These are phyloP conservation scores for Penicillium sp. DNA, from an alignment of 2,329 filamentous ascomycete genomes.

Conservation along the genomic window DNA sequence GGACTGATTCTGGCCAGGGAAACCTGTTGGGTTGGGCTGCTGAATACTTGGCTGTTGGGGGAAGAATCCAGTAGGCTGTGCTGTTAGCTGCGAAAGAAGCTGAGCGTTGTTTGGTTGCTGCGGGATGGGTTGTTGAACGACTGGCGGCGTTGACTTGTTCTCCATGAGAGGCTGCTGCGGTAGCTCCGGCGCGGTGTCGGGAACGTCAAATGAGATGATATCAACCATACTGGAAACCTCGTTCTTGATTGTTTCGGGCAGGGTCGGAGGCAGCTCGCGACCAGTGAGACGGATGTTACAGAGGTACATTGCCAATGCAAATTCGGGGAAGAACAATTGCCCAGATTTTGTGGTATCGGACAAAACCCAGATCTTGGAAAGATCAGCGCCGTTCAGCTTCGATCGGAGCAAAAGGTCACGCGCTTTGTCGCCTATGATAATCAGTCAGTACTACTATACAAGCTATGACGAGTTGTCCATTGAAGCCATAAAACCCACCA, in stretches of 20 bases:
- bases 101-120: slow-evolving; percentile 69
- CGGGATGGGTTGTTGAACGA: slow-evolving; percentile 64
- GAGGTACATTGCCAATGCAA: slow-evolving; percentile 96
- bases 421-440: slow-evolving; percentile 68
- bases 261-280: slow-evolving; percentile 68
- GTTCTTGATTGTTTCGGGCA: slow-evolving; percentile 88
- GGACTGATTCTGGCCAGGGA: slow-evolving; percentile 47
- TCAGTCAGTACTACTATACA: slow-evolving; percentile 15
- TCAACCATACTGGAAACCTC: slow-evolving; percentile 99
- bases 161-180: slow-evolving; percentile 50
- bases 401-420: slow-evolving; percentile 85
- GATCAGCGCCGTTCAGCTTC: slow-evolving; percentile 77
- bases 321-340: slow-evolving; percentile 94
- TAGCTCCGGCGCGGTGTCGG: slow-evolving; percentile 64
- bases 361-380: slow-evolving; percentile 93
- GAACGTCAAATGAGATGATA: slow-evolving; percentile 93
- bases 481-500: slow-evolving; percentile 44
- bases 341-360: slow-evolving; percentile 95
- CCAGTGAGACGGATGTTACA: slow-evolving; percentile 92
- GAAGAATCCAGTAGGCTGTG: slow-evolving; percentile 52
- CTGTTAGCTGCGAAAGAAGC: slow-evolving; percentile 57
- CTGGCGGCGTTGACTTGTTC: slow-evolving; percentile 51
- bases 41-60: slow-evolving; percentile 68
- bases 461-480: neutral
- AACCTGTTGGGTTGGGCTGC: slow-evolving; percentile 54